A percentile compares a stretch with the other conserved stretches of the same genome.
phyloP scores from a whole-genome alignment of 2,329 filamentous ascomycete species.

The Colletotrichum tamarilloi region DNA sequence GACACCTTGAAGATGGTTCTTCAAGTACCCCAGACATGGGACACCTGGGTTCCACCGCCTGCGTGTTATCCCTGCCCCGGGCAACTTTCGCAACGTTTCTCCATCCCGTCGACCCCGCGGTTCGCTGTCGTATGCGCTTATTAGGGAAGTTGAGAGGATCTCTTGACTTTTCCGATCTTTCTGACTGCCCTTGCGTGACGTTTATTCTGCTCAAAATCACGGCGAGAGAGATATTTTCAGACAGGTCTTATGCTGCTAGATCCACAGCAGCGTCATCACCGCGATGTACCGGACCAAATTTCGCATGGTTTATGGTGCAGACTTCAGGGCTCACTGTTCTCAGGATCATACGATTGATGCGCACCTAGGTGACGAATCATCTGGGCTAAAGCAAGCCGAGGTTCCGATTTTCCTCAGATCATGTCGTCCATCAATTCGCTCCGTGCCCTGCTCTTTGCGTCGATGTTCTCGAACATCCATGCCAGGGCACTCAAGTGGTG shows the following conservation, averaged over 20 bases:
- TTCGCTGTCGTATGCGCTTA: background rate
- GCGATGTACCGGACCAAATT: background rate
- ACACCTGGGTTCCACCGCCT: background rate
- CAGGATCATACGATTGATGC: slow-evolving; percentile 1
- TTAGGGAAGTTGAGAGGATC: background rate
- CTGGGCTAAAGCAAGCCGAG: background rate
- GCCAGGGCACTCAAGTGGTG: background rate
- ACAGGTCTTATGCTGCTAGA: background rate
- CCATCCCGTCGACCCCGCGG: background rate
- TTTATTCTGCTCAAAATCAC: background rate
- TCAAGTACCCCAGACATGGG: background rate
- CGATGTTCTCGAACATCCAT: background rate
- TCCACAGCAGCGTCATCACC: background rate
- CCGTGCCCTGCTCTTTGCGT: background rate
- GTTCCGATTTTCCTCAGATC: slow-evolving; percentile 5
- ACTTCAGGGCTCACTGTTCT: background rate
- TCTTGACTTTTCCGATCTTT: background rate
- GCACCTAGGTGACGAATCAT: background rate
- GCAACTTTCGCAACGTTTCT: background rate
- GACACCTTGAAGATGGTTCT: background rate
- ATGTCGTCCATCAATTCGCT: background rate
- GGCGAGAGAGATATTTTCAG: background rate
- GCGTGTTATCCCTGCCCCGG: background rate
- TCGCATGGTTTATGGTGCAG: no score
- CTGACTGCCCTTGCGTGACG: background rate